Conservation (phyloP, 306 rosid genomes). For the Prunus kanzakura region DNA sequence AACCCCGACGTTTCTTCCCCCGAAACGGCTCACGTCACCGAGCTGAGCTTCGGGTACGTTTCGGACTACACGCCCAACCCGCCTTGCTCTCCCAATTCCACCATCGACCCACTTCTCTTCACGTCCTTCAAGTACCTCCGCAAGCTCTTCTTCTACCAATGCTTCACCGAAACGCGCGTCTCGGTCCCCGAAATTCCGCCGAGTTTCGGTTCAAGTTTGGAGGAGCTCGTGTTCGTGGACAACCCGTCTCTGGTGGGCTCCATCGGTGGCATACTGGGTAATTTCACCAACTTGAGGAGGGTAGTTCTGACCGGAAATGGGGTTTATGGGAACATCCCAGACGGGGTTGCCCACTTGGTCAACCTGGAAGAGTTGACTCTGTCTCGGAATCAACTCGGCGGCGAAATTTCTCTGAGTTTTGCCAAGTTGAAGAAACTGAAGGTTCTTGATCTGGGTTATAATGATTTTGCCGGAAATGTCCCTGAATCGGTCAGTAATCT, state of each 20-base stretch:
- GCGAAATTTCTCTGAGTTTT: conserved; percentile 40
- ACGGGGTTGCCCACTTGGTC: background rate
- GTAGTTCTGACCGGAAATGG: conserved; percentile 58
- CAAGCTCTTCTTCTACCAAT: conserved; percentile 74
- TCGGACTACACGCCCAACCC: conserved; percentile 74
- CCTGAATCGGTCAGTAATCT: conserved; percentile 46
- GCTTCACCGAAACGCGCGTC: conserved; percentile 51
- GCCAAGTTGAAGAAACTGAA: conserved; percentile 34
- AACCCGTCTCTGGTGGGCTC: conserved; percentile 53
- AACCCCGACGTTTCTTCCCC: background rate
- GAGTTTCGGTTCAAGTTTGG: conserved; percentile 29
- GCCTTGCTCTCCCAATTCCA: conserved; percentile 54
- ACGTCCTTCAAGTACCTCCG: conserved; percentile 54
- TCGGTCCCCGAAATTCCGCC: conserved; percentile 21
- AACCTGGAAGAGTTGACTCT: conserved; percentile 67
- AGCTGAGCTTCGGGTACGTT: conserved; percentile 69
- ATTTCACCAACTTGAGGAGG: conserved; percentile 48
- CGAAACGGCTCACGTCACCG: conserved; percentile 43
- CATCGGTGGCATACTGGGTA: conserved; percentile 32
- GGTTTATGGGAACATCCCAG: conserved; percentile 44
- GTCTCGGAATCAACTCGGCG: conserved; percentile 50
- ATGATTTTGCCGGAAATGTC: conserved; percentile 34
- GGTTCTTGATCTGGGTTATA: conserved; percentile 63
- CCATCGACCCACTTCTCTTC: conserved; percentile 54
- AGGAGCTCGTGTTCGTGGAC: conserved; percentile 67